Conservation (phyloP, 257 asterid genomes). For the Solanum verrucosum region DNA sequence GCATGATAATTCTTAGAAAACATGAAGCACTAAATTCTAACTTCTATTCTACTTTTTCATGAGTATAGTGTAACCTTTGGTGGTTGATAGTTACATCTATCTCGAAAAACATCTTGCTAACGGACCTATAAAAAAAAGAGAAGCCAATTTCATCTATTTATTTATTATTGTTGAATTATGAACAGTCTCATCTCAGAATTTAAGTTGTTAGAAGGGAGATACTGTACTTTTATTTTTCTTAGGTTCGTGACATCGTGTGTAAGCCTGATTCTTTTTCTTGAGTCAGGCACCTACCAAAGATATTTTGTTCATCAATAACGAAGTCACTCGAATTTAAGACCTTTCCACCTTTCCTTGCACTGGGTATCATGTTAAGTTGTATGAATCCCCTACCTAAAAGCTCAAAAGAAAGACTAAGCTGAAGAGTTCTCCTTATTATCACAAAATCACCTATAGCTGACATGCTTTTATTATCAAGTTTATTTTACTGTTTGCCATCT, state of each 20-base stretch:
- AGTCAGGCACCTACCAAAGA: neutral
- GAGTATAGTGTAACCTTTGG: neutral
- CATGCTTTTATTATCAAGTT: conserved; percentile 2
- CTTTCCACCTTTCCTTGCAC: neutral
- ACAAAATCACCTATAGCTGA: neutral
- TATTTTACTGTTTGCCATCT: conserved; percentile 8
- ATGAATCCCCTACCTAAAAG: neutral
- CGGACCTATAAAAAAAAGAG: neutral
- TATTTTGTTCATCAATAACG: neutral
- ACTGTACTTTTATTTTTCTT: neutral
- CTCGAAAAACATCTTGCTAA: neutral
- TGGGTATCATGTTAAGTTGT: neutral
- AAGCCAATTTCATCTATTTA: neutral
- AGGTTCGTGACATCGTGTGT: neutral
- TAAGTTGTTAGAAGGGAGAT: neutral
- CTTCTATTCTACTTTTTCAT: neutral
- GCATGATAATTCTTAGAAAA: neutral
- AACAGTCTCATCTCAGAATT: neutral
- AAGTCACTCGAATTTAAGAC: neutral
- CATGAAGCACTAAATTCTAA: neutral
- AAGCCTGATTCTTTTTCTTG: neutral
- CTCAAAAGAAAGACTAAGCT: neutral
- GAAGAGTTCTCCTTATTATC: neutral
- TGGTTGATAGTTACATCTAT: neutral
- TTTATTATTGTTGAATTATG: neutral